Conservation (phyloP, 257 asterid species). For the Striga asiatica region DNA sequence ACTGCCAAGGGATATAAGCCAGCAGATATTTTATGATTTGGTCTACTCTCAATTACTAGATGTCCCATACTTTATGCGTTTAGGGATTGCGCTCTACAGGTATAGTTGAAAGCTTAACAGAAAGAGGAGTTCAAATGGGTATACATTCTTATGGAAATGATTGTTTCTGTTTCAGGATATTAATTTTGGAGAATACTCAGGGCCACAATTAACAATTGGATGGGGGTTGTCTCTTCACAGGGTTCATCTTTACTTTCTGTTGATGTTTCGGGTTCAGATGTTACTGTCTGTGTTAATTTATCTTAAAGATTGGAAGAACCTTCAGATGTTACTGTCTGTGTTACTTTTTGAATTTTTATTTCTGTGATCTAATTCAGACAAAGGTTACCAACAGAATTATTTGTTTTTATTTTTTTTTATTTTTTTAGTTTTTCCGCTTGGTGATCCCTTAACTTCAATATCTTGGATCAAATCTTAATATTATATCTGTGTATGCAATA, state of each 20-base stretch:
- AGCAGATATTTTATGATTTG: slow-evolving; percentile 81
- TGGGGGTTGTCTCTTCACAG: slow-evolving; percentile 78
- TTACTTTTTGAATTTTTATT: slow-evolving; percentile 72
- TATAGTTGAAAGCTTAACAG: slow-evolving; percentile 14
- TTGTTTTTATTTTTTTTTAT: slow-evolving; percentile 28
- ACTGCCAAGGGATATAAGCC: slow-evolving; percentile 89
- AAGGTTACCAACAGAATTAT: slow-evolving; percentile 54
- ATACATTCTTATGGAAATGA: no score
- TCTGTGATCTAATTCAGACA: slow-evolving; percentile 75
- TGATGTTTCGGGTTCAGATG: slow-evolving; percentile 75
- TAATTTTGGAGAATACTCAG: slow-evolving; percentile 69
- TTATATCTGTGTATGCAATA: not conserved
- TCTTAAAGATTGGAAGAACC: slow-evolving; percentile 57
- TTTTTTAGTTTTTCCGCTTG: no score
- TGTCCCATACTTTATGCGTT: slow-evolving; percentile 58
- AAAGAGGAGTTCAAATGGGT: no score
- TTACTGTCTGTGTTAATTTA: slow-evolving; percentile 55
- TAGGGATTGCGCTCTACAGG: slow-evolving; percentile 98
- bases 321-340: no score
- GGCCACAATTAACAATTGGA: slow-evolving; percentile 60
- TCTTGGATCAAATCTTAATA: not conserved
- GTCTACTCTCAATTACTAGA: slow-evolving; percentile 52
- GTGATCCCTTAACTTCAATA: not conserved
- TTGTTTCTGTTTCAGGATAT: slow-evolving; percentile 90
- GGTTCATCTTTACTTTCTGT: slow-evolving; percentile 73